These are phyloP conservation scores for Citrullus colocynthis DNA, from an alignment of 306 rosid species.

Conservation along the genomic window DNA sequence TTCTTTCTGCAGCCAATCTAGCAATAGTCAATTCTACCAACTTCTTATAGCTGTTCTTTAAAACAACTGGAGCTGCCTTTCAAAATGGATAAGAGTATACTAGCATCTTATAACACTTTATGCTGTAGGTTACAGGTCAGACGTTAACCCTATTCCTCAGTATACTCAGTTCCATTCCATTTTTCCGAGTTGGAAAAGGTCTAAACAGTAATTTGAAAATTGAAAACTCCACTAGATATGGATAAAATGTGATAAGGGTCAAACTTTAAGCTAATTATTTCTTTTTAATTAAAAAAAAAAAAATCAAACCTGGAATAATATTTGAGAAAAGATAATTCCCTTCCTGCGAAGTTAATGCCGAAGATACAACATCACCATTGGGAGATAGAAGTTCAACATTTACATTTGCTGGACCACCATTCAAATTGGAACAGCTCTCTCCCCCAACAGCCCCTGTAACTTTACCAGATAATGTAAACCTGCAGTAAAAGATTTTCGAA, in stretches of 20 bases:
- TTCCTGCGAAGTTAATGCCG: slow-evolving; percentile 51
- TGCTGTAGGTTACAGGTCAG: not conserved
- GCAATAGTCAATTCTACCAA: not conserved
- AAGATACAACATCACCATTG: slow-evolving; percentile 48
- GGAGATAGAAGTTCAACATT: slow-evolving; percentile 67
- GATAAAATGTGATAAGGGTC: not conserved
- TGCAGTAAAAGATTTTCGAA: slow-evolving; percentile 21
- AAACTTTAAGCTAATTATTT: not conserved
- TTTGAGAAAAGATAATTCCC: slow-evolving; percentile 75
- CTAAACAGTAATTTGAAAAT: not conserved
- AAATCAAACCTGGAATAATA: slow-evolving; percentile 66
- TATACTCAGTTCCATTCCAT: not conserved
- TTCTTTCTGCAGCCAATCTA: not conserved
- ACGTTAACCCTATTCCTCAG: not conserved
- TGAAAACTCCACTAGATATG: not conserved
- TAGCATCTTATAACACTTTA: not conserved
- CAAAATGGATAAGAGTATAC: not conserved
- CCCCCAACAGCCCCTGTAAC: slow-evolving; percentile 89
- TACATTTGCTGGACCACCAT: slow-evolving; percentile 81
- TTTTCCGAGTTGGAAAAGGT: not conserved
- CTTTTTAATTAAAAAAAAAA: not conserved
- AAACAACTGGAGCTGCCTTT: not conserved
- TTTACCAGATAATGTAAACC: slow-evolving; percentile 85
- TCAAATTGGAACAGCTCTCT: slow-evolving; percentile 52
- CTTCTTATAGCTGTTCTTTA: not conserved